These are phyloP conservation scores for Casuarina cunninghamiana DNA, from an alignment of 306 rosid species.

Conservation along the genomic window DNA sequence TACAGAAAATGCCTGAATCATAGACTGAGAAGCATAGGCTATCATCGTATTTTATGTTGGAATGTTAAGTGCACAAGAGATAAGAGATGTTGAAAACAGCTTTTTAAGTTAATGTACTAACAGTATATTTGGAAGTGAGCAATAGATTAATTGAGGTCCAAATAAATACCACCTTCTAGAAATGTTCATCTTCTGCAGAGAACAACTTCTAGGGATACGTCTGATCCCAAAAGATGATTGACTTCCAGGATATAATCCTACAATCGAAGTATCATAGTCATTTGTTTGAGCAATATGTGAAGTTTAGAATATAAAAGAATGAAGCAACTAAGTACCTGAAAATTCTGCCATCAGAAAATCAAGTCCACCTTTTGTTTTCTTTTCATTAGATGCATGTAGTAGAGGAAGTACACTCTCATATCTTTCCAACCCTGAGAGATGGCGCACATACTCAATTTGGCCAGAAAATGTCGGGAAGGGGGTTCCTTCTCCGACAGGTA, in stretches of 20 bases:
- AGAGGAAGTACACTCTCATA: conserved; percentile 97
- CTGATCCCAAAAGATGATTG: not conserved
- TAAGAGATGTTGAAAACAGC: not conserved
- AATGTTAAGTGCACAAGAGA: not conserved
- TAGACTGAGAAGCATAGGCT: not conserved
- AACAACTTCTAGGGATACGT: not conserved
- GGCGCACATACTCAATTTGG: conserved; percentile 92
- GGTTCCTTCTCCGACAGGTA: conserved; percentile 62
- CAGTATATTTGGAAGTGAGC: not conserved
- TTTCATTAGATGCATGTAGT: conserved; percentile 82
- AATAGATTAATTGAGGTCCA: not conserved
- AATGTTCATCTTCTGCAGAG: not conserved
- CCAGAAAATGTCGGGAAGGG: conserved; percentile 92
- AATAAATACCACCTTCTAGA: not conserved
- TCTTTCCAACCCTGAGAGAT: conserved; percentile 85
- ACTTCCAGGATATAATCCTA: not conserved
- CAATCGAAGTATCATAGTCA: not conserved
- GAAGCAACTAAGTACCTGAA: conserved; percentile 61
- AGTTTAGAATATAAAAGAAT: conserved; percentile 2
- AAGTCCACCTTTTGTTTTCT: conserved; percentile 85
- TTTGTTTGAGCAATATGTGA: not conserved
- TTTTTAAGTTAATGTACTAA: not conserved
- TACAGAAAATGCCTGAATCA: conserved; percentile 17
- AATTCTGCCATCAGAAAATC: conserved; percentile 98
- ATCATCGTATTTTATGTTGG: no score